These are phyloP conservation scores for Talaromyces amestolkiae DNA, from an alignment of 2,329 filamentous ascomycete genomes.

Conservation along the genomic window DNA sequence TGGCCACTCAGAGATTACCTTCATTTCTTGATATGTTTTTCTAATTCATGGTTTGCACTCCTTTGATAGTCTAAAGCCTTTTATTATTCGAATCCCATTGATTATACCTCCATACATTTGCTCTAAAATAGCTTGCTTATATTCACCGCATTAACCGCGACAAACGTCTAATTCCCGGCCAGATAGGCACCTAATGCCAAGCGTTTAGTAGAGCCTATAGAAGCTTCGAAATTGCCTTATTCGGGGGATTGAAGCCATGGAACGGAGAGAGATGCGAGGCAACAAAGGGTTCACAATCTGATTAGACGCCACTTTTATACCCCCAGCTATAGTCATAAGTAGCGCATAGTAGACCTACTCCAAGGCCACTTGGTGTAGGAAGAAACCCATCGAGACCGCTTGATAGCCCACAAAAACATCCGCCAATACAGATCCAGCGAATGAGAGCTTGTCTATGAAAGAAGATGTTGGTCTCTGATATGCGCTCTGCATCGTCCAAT, in stretches of 20 bases:
- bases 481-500: not conserved
- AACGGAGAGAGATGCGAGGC: not conserved
- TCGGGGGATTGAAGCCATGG: slow-evolving; percentile 1
- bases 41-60: slow-evolving; percentile 6
- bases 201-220: not conserved
- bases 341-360: not conserved
- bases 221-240: not conserved
- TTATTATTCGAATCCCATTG: not conserved
- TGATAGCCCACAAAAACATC: slow-evolving; percentile 4
- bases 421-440: not conserved
- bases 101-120: not conserved
- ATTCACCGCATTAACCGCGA: not conserved
- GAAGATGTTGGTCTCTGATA: slow-evolving; percentile 4
- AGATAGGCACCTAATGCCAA: not conserved
- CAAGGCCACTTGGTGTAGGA: not conserved
- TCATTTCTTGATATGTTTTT: slow-evolving; percentile 13
- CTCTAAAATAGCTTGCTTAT: not conserved
- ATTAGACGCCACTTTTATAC: slow-evolving; percentile 8
- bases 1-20: slow-evolving; percentile 2
- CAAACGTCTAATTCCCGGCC: not conserved
- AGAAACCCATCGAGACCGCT: not conserved
- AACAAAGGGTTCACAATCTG: not conserved
- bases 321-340: not conserved
- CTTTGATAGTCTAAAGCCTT: slow-evolving; percentile 1
- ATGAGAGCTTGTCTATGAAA: not conserved